These are phyloP conservation scores for Syzygium syzygioides DNA, from an alignment of 441 rosid species.

Conservation along the genomic window DNA sequence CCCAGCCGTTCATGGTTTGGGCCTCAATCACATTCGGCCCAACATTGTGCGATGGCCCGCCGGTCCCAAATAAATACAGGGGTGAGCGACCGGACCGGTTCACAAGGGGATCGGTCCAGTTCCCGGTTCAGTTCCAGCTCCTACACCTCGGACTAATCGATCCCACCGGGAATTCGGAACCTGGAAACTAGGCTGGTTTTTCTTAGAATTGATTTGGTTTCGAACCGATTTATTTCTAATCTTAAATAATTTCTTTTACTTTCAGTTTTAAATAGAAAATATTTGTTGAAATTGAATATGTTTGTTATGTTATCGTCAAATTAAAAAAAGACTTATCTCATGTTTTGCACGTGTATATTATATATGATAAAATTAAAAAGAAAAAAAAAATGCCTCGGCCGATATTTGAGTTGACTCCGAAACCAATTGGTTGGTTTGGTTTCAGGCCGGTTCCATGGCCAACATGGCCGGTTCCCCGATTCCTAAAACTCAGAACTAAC, in stretches of 20 bases:
- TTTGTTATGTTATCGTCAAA: neutral
- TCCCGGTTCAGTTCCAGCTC: neutral
- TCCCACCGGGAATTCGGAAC: too few relatives aligned
- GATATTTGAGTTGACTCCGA: accelerated
- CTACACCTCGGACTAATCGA: accelerated
- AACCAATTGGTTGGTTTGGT: accelerated
- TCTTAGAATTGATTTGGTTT: neutral
- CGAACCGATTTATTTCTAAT: neutral
- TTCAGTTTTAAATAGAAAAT: neutral
- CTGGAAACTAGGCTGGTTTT: neutral
- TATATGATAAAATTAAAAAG: neutral
- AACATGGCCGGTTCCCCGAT: neutral
- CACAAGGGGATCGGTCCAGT: neutral
- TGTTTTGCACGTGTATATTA: neutral
- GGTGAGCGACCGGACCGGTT: neutral
- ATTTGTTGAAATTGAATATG: neutral
- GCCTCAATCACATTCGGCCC: neutral
- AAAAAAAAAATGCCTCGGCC: neutral
- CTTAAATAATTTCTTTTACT: neutral
- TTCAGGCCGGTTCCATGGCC: neutral
- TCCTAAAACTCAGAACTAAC: accelerated
- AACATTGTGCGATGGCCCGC: neutral
- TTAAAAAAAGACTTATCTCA: neutral
- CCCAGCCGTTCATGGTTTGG: neutral
- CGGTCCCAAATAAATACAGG: neutral